Evolutionary conservation across 2,329 filamentous ascomycete species (phyloP), one percentile per base, ranked within the genome.

Genomic region (Penicillium sp.): DNA sequence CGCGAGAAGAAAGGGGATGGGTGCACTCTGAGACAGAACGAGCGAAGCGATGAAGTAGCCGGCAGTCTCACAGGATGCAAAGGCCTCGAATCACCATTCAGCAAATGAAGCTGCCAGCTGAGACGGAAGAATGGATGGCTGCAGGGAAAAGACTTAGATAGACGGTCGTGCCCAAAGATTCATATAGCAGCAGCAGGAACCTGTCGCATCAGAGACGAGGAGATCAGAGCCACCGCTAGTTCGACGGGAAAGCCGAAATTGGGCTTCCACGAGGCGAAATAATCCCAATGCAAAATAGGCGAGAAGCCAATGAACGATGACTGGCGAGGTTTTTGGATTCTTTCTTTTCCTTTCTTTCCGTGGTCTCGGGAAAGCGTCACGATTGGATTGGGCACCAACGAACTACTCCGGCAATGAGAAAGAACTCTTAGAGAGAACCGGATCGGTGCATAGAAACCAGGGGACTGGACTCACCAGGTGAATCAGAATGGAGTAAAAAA

Each of bases 21-120:
- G 9, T 5, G 9, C 5, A 55, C 54, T 61, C 63, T 62, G 58
- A 66, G 63, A 68, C 62, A 66, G 61, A 68, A 66, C 61, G 61
- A 69, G 59, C 50, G 64, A 66, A 59, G 51, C 57, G 45, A 56
- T 47, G 56, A 60, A 56, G 50, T 51, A 23, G 51, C 43, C 51
- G 48, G 56, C 45, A 57, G 57, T 55, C 56, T 60, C 56, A 59
- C 51, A 48, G 44, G 49, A 51, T 56, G 47, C 51, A 53, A 48
- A 45, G 40, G 41, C 47, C 53, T 62, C 59, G 56, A 62, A 59
- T 59, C 54, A 63, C 50, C 58, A 58, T 57, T 44, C 56, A 62
- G 52, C 49, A 52, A 45, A 40, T 39, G 33, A 42, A 51, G 30
- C 33, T 56, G 46, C 30, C 47, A 39, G 38, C 48, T 57, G 57